phyloP scores from a whole-genome alignment of 23 red algal genomes.

The Gracilariopsis chorda region DNA sequence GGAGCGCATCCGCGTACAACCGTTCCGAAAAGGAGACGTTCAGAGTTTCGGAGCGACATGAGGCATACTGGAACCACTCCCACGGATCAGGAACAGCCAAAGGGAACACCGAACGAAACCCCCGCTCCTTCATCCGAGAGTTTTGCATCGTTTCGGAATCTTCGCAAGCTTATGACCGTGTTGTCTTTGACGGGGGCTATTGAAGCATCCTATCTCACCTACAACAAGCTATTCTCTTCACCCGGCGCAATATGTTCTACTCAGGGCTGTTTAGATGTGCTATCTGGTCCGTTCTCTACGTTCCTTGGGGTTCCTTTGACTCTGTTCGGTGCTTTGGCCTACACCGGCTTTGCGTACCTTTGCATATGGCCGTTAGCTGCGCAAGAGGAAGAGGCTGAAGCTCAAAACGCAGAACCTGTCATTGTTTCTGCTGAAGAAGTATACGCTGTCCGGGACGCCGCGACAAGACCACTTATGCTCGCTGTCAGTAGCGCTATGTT shows the following conservation, averaged over 20 bases:
- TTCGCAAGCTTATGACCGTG: conserved; percentile 56
- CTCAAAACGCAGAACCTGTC: background rate
- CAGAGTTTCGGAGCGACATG: too few species aligned
- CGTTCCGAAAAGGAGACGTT: too few species aligned
- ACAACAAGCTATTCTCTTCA: conserved; percentile 75
- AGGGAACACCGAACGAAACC: background rate
- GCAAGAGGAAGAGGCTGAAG: conserved; percentile 23
- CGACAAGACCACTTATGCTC: conserved; percentile 65
- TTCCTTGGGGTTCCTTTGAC: conserved; percentile 90
- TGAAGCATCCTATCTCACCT: conserved; percentile 80
- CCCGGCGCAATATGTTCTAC: conserved; percentile 77
- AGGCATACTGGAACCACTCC: too few species aligned
- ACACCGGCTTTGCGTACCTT: conserved; percentile 57
- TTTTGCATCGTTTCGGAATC: conserved; percentile 9
- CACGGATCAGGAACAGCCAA: too few species aligned
- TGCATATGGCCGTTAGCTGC: conserved; percentile 64
- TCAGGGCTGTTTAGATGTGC: conserved; percentile 87
- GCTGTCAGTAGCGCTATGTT: conserved; percentile 61
- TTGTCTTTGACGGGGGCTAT: conserved; percentile 54
- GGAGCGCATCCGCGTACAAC: too few species aligned
- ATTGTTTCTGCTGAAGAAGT: conserved; percentile 1
- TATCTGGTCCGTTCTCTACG: conserved; percentile 72
- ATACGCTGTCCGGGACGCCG: conserved; percentile 45
- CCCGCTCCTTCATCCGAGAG: background rate
- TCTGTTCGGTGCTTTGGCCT: conserved; percentile 72